Evolutionary conservation across 78 protist species (phyloP).

Genomic region (Guillardia theta): DNA sequence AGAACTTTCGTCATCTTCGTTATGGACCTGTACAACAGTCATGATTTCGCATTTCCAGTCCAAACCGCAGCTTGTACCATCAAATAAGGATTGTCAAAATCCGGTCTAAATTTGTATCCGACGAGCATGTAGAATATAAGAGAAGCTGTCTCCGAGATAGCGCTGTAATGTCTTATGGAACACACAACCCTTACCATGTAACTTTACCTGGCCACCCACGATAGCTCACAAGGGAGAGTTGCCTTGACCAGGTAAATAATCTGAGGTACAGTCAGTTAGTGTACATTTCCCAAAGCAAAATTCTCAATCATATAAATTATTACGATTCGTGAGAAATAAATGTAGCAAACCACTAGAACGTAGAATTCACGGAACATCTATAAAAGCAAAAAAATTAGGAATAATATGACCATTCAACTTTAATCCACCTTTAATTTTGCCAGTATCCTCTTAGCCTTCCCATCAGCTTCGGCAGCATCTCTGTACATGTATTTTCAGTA

Average conservation of each 20-base stretch:
- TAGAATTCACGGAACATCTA: constrained; percentile 76
- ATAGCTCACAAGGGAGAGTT: constrained; percentile 56
- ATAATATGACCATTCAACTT: not conserved
- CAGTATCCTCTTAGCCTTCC: not conserved
- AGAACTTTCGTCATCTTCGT: no score
- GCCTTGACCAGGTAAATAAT: constrained; percentile 58
- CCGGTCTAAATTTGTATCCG: not conserved
- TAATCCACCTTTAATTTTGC: constrained; percentile 56
- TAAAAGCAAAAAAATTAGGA: not conserved
- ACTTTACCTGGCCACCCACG: not conserved
- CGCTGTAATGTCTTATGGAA: not conserved
- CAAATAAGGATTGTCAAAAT: not conserved
- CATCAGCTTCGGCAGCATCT: not conserved
- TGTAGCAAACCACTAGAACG: constrained; percentile 52
- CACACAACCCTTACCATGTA: not conserved
- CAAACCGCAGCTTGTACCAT: no score
- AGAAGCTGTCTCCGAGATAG: constrained; percentile 59
- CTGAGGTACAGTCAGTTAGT: no score
- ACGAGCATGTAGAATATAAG: constrained; percentile 59
- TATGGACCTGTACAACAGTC: no score
- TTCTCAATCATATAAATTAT: no score
- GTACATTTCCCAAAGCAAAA: no score
- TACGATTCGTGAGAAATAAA: constrained; percentile 85
- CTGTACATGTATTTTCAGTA: no score
- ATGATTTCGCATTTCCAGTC: no score